A percentile compares a stretch with the other conserved stretches of the same genome.
These are phyloP conservation scores for Apiotrichum gamsii DNA, from an alignment of 1,284 basidiomycete species.

Conservation along the genomic window DNA sequence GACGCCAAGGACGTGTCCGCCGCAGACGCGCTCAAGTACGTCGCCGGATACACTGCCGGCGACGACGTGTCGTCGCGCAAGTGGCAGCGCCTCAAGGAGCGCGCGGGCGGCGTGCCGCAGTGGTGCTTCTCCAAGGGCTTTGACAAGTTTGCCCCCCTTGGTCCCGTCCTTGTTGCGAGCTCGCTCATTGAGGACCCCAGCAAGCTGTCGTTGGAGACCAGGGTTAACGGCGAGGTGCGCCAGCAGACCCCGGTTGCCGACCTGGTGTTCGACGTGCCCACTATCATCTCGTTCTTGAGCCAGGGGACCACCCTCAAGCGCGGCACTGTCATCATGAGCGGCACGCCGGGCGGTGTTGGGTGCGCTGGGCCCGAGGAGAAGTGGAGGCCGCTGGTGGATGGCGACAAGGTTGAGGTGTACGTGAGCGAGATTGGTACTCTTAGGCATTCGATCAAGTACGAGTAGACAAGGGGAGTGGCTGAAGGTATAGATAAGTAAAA, in stretches of 20 bases:
- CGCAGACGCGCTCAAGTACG: conserved; percentile 68
- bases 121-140: conserved; percentile 29
- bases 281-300: conserved; percentile 61
- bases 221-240: conserved; percentile 16
- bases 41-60: conserved; percentile 68
- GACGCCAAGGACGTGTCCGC: conserved; percentile 67
- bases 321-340: conserved; percentile 72
- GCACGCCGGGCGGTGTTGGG: conserved; percentile 65
- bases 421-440: conserved; percentile 11
- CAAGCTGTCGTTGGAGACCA: conserved; percentile 9
- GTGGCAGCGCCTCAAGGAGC: conserved; percentile 17
- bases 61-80: conserved; percentile 57
- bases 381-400: conserved; percentile 58
- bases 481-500: too few relatives aligned
- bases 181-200: conserved; percentile 18
- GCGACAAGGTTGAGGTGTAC: conserved; percentile 63
- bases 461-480: not conserved
- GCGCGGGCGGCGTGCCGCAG: conserved; percentile 20
- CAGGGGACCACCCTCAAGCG: conserved; percentile 75
- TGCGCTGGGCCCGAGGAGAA: conserved; percentile 64
- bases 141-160: conserved; percentile 53
- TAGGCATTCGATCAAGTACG: conserved; percentile 10
- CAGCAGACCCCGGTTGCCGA: conserved; percentile 14
- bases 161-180: conserved; percentile 64
- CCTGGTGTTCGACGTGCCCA: conserved; percentile 17